Evolutionary conservation across 2,329 filamentous ascomycete species (phyloP).

Genomic region (Sclerotinia borealis): DNA sequence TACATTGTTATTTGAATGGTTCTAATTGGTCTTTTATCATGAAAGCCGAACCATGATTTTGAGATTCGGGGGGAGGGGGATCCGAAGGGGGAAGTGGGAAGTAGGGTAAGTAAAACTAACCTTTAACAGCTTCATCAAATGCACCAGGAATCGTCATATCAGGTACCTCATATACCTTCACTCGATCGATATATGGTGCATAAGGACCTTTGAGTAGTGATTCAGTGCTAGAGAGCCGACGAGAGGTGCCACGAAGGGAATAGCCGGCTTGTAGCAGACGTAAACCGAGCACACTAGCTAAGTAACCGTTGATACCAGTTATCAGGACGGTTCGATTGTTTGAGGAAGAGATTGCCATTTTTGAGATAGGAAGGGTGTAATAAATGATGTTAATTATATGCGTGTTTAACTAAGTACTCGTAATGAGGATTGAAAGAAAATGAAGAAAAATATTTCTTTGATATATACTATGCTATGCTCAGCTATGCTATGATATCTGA

Average conservation of each 20-base stretch:
- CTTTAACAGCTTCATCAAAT: slow-evolving; percentile 29
- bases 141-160: slow-evolving; percentile 29
- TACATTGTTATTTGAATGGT: no score
- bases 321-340: slow-evolving; percentile 30
- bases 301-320: slow-evolving; percentile 34
- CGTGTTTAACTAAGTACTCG: not conserved
- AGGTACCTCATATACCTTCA: slow-evolving; percentile 27
- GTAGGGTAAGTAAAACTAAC: no score
- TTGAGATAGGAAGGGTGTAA: not conserved
- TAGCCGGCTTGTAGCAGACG: slow-evolving; percentile 30
- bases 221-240: slow-evolving; percentile 22
- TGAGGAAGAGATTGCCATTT: slow-evolving; percentile 23
- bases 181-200: slow-evolving; percentile 23
- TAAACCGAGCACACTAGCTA: slow-evolving; percentile 29
- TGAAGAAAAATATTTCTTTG: not conserved
- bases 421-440: not conserved
- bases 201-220: slow-evolving; percentile 27
- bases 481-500: not conserved
- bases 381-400: not conserved
- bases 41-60: no score
- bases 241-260: slow-evolving; percentile 29
- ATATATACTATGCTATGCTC: no score
- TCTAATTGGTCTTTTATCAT: no score
- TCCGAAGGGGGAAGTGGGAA: no score
- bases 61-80: no score